Evolutionary conservation across 805 yeast species (phyloP).

Genomic region (Pichia scutulata): DNA sequence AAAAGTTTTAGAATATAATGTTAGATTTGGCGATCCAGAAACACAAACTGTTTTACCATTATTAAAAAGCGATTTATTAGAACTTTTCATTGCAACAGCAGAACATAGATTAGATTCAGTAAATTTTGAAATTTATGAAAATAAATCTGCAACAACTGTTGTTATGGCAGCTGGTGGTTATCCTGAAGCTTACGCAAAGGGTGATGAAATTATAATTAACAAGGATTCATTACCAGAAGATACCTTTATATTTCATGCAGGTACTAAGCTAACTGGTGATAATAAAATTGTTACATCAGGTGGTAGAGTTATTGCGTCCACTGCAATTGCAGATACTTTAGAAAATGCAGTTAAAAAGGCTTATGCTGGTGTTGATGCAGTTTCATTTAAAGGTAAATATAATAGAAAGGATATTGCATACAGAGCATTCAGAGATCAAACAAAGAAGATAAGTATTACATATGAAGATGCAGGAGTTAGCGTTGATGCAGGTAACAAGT

Average conservation of each 20-base stretch:
- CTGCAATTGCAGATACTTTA: conserved; percentile 72
- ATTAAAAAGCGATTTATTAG: conserved; percentile 85
- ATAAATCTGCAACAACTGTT: conserved; percentile 79
- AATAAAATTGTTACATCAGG: conserved; percentile 76
- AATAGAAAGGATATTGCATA: conserved; percentile 93
- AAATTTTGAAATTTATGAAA: conserved; percentile 41
- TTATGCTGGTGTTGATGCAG: conserved; percentile 73
- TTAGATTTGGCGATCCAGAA: conserved; percentile 98
- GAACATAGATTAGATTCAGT: conserved; percentile 91
- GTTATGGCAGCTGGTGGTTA: conserved; percentile 97
- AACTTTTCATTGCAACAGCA: conserved; percentile 86
- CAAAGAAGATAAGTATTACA: conserved; percentile 45
- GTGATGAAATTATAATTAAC: conserved; percentile 66
- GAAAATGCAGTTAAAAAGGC: conserved; percentile 80
- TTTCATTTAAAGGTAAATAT: conserved; percentile 67
- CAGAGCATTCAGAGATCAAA: conserved; percentile 70
- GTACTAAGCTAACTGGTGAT: conserved; percentile 51
- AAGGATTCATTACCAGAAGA: conserved; percentile 39
- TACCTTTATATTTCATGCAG: conserved; percentile 90
- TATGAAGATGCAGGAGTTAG: conserved; percentile 97
- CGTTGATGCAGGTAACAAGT: conserved; percentile 87
- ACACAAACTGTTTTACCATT: conserved; percentile 94
- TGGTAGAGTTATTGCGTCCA: conserved; percentile 94
- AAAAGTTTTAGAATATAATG: conserved; percentile 92
- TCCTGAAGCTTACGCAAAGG: conserved; percentile 81